Base-by-base conservation (phyloP, 2,329 filamentous ascomycete genomes). In the Fonsecaea monophora region DNA sequence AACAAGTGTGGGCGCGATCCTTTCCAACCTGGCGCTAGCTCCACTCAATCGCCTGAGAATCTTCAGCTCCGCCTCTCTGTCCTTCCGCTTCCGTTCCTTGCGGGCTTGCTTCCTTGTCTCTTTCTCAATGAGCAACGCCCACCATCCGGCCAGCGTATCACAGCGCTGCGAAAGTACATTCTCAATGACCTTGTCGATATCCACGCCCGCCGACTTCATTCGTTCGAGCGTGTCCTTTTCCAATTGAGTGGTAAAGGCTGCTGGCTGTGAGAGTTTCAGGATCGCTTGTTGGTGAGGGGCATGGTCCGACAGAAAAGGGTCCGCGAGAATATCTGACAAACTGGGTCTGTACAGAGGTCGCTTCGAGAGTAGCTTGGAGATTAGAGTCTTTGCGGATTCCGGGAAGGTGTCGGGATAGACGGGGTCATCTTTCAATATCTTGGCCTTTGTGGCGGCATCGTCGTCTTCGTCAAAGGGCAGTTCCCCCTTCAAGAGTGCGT, bases 401-500 rank as follows among this genome's bases (percentile, higher is more conserved):
- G 93, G 88, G 34, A 99, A 84, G 73, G 90, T 87, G 3, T 93
- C 90, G 3, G 92, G 94, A 76, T 91, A 98, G 64, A 87, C 89
- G 0, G 94, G 92, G 66, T 98, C 95, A 63, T 94, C 89, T 4
- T 87, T 88, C 64, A 99, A 81, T 66, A 99, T 99, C 77, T 87
- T 91, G 9, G 84, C 86, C 74, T 97, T 92, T 37, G 95, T 99
- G 37, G 90, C 85, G 70, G 87, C 90, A 76, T 99, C 95, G 75
- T 96, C 91, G 76, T 99, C 95, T 71, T 74, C 95, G 78, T 99
- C 95, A 74, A 96, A 99, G 0, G 95, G 95, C 48, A 99, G 83
- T 70, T 92, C 86, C 64, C 92, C 92, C 34, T 92, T 91, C 37
- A 95, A 83, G 71, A 95, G 82, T 45, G 94, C 92, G 78, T 92